Evolutionary conservation across 2,329 filamentous ascomycete species (phyloP), one percentile per base, ranked within the genome.

Genomic region (Talaromyces sp.): DNA sequence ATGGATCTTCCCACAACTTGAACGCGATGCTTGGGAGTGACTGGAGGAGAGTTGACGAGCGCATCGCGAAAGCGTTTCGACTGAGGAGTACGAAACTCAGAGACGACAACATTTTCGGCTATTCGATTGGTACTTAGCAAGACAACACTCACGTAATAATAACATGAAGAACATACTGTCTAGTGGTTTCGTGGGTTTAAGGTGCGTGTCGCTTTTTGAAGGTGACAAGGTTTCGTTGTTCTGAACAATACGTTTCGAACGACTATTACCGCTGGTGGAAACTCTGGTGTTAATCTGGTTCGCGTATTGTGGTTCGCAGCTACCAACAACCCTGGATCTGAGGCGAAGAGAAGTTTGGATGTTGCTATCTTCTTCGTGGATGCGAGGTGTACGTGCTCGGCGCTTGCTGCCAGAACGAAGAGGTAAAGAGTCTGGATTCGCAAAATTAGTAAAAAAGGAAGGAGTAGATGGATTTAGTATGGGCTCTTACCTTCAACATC

Each of bases 21-120:
- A 66, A 97, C 89, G 64, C 91, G 87, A 76, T 96, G 93, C 66
- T 91, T 88, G 50, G 94, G 94, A 5, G 94, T 97, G 63, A 89
- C 84, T 2, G 90, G 90, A 22, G 88, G 84, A 68, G 83, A 84
- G 70, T 87, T 85, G 60, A 87, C 86, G 66, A 94, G 84, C 57
- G 86, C 92, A 87, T 97, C 90, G 76, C 90, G 91, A 89, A 73
- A 79, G 64, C 76, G 90, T 60, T 88, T 82, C 14, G 86, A 86
- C 56, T 81, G 78, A 49, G 82, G 78, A 61, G 80, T 80, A 71
- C 81, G 81, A 67, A 82, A 76, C 66, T 76, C 73, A n/a, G 69
- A 74, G 47, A 72, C 78, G 62, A 73, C 76, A 35, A 73, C 64
- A 62, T 79, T 80, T 68, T 82, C 80, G 79, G 85, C 73, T 82